phyloP scores from a whole-genome alignment of 352 stramenopile genomes.

The Phytophthora meadii region DNA sequence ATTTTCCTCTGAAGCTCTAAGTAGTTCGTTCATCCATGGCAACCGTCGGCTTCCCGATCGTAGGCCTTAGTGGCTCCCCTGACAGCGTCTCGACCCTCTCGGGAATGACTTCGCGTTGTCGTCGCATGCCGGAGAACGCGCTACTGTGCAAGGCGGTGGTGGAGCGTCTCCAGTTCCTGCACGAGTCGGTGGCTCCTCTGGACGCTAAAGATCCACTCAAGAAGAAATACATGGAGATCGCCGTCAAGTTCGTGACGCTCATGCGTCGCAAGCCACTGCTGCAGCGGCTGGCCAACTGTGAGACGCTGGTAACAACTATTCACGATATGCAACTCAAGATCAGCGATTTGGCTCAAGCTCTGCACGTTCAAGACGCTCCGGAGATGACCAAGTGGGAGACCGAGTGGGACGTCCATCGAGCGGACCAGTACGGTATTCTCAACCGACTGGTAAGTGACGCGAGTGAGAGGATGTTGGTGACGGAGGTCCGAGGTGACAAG shows the following conservation, averaged over 20 bases:
- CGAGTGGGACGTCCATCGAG: conserved; percentile 4
- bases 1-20: background rate
- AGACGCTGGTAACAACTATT: conserved; percentile 15
- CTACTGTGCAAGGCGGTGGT: background rate
- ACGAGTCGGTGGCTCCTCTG: conserved; percentile 8
- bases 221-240: conserved; percentile 15
- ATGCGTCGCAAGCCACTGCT: conserved; percentile 25
- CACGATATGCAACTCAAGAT: conserved; percentile 21
- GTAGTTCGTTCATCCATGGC: conserved; percentile 1
- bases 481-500: conserved; percentile 21
- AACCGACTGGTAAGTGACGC: background rate
- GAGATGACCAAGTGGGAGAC: conserved; percentile 13
- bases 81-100: conserved; percentile 9
- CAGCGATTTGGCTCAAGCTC: conserved; percentile 8
- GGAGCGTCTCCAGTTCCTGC: conserved; percentile 17
- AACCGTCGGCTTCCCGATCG: conserved; percentile 10
- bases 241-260: conserved; percentile 19
- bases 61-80: conserved; percentile 4
- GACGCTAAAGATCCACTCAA: conserved; percentile 57
- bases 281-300: conserved; percentile 26
- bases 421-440: conserved; percentile 19
- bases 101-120: conserved; percentile 7
- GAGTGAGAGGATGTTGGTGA: conserved; percentile 17
- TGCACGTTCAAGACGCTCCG: background rate
- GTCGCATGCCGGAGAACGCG: conserved; percentile 27